A percentile compares a stretch with the other conserved stretches of the same genome.
Evolutionary conservation across 2,329 filamentous ascomycete species (phyloP).

Genomic region (Colletotrichum incanum): DNA sequence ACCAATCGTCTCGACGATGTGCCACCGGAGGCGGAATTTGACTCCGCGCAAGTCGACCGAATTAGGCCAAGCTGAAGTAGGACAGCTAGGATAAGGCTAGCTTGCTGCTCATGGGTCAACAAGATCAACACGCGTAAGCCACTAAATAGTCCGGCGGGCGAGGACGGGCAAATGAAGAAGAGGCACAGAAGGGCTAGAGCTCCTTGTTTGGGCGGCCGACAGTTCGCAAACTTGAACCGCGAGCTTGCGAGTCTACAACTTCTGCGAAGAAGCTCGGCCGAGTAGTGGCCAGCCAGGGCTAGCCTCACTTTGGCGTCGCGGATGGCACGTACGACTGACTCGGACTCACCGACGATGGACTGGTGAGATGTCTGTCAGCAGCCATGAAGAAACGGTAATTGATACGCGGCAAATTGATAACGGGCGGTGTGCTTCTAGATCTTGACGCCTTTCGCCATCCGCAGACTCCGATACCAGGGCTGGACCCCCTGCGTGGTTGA

Average conservation of each 20-base stretch:
- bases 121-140: slow-evolving; percentile 5
- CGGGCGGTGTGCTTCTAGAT: background rate
- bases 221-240: background rate
- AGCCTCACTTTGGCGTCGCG: slow-evolving; percentile 6
- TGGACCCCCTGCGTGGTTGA: background rate
- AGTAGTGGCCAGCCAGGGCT: background rate
- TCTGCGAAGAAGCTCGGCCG: background rate
- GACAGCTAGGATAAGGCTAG: background rate
- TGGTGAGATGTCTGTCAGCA: background rate
- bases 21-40: background rate
- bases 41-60: background rate
- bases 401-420: background rate
- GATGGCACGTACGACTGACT: slow-evolving; percentile 27
- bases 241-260: background rate
- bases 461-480: background rate
- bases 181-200: background rate
- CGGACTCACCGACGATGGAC: background rate
- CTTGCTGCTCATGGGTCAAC: background rate
- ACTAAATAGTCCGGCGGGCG: background rate
- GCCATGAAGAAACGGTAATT: background rate
- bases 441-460: background rate
- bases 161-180: background rate
- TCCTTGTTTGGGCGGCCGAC: background rate
- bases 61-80: slow-evolving; percentile 1
- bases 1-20: background rate